Evolutionary conservation across 164 flowering plant species (phyloP).

Genomic region (Amborella trichopoda): DNA sequence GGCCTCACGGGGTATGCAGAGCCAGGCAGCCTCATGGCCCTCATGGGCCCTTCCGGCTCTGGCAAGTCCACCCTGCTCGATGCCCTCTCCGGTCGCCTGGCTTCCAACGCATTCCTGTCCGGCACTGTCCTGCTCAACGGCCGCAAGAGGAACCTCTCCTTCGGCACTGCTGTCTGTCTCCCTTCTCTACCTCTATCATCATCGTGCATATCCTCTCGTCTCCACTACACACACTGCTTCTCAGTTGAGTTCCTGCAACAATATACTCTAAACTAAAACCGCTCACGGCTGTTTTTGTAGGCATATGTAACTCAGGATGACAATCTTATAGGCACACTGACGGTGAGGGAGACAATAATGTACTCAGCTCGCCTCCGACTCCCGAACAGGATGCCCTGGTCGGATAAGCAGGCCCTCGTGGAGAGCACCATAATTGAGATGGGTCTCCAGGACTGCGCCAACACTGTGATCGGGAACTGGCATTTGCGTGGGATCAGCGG

Average conservation of each 20-base stretch:
- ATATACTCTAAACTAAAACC: too few relatives aligned
- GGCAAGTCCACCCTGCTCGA: conserved; percentile 90
- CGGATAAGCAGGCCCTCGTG: conserved; percentile 60
- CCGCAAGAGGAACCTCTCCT: conserved; percentile 72
- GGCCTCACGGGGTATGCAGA: conserved; percentile 75
- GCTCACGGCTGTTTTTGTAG: conserved; percentile 17
- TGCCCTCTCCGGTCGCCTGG: conserved; percentile 78
- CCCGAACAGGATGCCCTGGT: conserved; percentile 67
- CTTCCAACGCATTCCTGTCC: conserved; percentile 76
- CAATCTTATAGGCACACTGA: conserved; percentile 75
- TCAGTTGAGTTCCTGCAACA: too few relatives aligned
- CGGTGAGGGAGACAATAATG: conserved; percentile 76
- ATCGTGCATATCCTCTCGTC: neutral
- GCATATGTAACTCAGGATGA: conserved; percentile 98
- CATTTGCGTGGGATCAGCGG: conserved; percentile 90
- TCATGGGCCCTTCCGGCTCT: conserved; percentile 96
- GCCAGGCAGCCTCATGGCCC: conserved; percentile 69
- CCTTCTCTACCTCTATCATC: neutral
- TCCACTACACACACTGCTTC: too few relatives aligned
- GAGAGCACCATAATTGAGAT: conserved; percentile 82
- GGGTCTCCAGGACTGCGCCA: conserved; percentile 93
- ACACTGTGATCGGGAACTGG: conserved; percentile 90
- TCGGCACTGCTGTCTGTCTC: conserved; percentile 55
- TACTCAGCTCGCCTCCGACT: conserved; percentile 79
- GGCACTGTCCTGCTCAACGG: conserved; percentile 81